Evolutionary conservation across 768 basidiomycete genomes (phyloP), one percentile per base, ranked within the genome.

Genomic region (Leucocoprinus leucothites): DNA sequence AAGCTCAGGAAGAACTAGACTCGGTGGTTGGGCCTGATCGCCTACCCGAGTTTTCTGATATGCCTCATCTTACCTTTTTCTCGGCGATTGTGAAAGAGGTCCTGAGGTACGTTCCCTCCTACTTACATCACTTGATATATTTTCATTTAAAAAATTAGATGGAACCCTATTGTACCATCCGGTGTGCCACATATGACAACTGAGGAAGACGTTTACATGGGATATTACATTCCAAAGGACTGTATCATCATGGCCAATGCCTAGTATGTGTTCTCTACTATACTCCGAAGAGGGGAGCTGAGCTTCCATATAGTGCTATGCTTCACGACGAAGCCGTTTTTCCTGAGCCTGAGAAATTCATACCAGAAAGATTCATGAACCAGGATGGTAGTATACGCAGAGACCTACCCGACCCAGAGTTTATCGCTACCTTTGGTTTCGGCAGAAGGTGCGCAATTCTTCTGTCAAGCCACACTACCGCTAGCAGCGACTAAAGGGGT

Each of bases 211-310:
- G 45, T 46, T 16, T 46, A 46, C 28, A 26, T 25, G 2, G 57
- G 80, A 80, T 78, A 77, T 55, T 65, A 71, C 26, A 73, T 82
- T 44, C 79, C 81, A 13, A 79, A 81, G 59, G 74, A 71, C 9
- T 61, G 76, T 1, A 63, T 79, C 24, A 72, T 81, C 45, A 58
- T 80, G 31, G 64, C 69, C 4, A 82, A 82, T 53, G 64, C 77
- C 28, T 81, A 78, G 80, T 77, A 26, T n/a, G 13, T 34, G 31
- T 31, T 31, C 11, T 11, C 11, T 31, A 11, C 31, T 13, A 3
- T n/a, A 3, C 31, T 5, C 11, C 31, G 11, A 11, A n/a, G n/a
- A n/a, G n/a, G n/a, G n/a, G n/a, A n/a, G n/a, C n/a, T 31, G 6
- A 5, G 6, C 11, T 31, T 31, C 6, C 31, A 2, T 16, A 6